Evolutionary conservation across 1,284 basidiomycete genomes (phyloP), one percentile per base, ranked within the genome.

Genomic region (Hortiboletus rubellus): DNA sequence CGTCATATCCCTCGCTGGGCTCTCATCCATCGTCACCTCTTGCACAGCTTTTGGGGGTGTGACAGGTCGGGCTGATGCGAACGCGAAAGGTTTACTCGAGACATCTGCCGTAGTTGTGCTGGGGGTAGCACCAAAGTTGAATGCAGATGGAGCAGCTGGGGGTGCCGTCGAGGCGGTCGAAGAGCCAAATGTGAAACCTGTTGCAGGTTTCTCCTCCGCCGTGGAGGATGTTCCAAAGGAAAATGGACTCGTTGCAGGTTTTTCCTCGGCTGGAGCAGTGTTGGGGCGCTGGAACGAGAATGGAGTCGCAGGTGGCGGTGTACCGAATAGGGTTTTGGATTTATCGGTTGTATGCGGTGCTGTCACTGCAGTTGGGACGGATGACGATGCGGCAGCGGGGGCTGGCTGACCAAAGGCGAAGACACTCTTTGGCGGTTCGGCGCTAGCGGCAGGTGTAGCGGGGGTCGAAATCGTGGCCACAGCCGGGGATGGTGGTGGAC

Each of bases 11-110:
- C 86, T 77, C 5, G 78, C 82, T 2, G 86, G 86, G 60, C 86
- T 88, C 70, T 88, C 86, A 46, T 88, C 86, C 86, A 88, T 88
- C 47, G 72, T 80, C 63, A 85, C 80, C 60, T 85, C 86, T 53
- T 82, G 77, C 46, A 81, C 81, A 46, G 72, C 73, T 64, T 79
- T 83, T 3, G 85, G 85, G 15, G 84, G 85, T 10, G 84, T 86
- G 4, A 74, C 69, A 34, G 82, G 77, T 33, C 79, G 73, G 24
- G 58, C 36, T 38, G 70, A 46, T 33, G 61, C 71, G 50, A 77
- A 76, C 12, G 62, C 12, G 33, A 75, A 75, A 3, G 72, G 52
- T 58, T 73, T 75, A 24, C 51, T 69, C 11, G 70, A 66, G 41
- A 64, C 62, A 54, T 74, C 73, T 24, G 69, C 46, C 7, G 61